Percentiles rank a stretch among this genome's conserved stretches.
phyloP scores from a whole-genome alignment of 164 flowering plant genomes.

The Buxus sempervirens region DNA sequence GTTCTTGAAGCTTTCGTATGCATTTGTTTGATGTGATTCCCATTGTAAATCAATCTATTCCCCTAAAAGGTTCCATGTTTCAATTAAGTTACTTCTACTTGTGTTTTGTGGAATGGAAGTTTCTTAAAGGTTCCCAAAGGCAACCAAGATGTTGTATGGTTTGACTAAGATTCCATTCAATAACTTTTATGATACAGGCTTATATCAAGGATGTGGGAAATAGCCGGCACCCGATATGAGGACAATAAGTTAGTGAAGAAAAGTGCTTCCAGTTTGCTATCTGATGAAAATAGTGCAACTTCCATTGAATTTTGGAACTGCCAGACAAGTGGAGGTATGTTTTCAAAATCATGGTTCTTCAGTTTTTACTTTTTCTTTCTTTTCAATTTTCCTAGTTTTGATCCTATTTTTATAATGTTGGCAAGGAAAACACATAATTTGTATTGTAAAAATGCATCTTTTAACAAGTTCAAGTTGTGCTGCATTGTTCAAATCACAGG shows the following conservation, averaged over 20 bases:
- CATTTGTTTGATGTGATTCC: constrained; percentile 5
- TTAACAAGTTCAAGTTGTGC: too few relatives aligned
- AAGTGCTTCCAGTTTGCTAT: constrained; percentile 46
- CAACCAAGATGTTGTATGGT: neutral
- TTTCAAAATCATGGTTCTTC: neutral
- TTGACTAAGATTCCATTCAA: neutral
- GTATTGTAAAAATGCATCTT: too few relatives aligned
- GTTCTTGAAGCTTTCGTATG: neutral
- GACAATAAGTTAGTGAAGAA: constrained; percentile 52
- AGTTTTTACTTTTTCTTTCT: neutral
- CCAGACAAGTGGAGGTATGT: constrained; percentile 61
- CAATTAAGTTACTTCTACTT: neutral
- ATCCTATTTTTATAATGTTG: neutral
- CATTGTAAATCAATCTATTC: neutral
- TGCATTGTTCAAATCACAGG: too few relatives aligned
- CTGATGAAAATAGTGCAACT: constrained; percentile 19
- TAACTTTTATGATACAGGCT: constrained; percentile 36
- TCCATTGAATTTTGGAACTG: constrained; percentile 59
- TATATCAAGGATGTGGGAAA: constrained; percentile 67
- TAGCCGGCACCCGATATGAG: constrained; percentile 64
- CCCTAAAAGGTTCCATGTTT: neutral
- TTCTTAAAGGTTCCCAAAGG: too few relatives aligned
- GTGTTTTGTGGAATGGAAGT: too few relatives aligned
- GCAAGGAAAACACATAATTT: neutral
- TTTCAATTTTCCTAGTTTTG: too few relatives aligned